Evolutionary conservation across 1,284 basidiomycete genomes (phyloP).

Genomic region (Heliocybe sulcata): DNA sequence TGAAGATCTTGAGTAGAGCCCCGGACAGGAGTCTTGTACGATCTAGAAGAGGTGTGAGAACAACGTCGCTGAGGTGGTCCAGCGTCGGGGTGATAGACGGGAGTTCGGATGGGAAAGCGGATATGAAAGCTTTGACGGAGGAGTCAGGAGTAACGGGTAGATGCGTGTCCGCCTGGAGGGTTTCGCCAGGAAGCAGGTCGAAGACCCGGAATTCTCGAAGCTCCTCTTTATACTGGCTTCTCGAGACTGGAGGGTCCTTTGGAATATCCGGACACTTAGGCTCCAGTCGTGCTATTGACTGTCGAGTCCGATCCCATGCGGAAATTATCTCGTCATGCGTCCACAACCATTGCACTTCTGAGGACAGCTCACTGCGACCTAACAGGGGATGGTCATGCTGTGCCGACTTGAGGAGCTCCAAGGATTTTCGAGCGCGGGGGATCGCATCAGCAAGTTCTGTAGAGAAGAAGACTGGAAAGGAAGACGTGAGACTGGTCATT

Average conservation of each 20-base stretch:
- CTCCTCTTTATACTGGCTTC: constrained; percentile 12
- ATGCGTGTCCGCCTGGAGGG: constrained; percentile 14
- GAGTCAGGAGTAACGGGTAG: constrained; percentile 18
- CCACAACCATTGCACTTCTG: constrained; percentile 62
- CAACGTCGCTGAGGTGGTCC: constrained; percentile 45
- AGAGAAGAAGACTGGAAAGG: constrained; percentile 54
- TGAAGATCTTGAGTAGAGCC: constrained; percentile 52
- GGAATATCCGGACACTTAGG: neutral
- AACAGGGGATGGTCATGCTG: constrained; percentile 53
- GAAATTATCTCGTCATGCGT: constrained; percentile 38
- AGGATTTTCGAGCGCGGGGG: constrained; percentile 55
- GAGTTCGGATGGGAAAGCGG: constrained; percentile 45
- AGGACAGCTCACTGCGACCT: constrained; percentile 16
- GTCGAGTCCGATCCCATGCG: constrained; percentile 24
- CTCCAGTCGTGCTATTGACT: neutral
- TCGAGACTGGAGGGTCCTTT: neutral
- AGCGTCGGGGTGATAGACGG: constrained; percentile 61
- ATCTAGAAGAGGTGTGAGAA: constrained; percentile 47
- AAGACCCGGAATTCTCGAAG: constrained; percentile 49
- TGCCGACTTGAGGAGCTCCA: constrained; percentile 54
- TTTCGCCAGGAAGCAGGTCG: constrained; percentile 55
- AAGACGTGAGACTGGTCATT: constrained; percentile 24
- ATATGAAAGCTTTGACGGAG: constrained; percentile 35
- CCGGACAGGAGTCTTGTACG: constrained; percentile 55
- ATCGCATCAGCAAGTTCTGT: constrained; percentile 39